Percentiles rank a stretch among this genome's conserved stretches.
phyloP scores from a whole-genome alignment of 768 basidiomycete species.

The Suillus luteus region DNA sequence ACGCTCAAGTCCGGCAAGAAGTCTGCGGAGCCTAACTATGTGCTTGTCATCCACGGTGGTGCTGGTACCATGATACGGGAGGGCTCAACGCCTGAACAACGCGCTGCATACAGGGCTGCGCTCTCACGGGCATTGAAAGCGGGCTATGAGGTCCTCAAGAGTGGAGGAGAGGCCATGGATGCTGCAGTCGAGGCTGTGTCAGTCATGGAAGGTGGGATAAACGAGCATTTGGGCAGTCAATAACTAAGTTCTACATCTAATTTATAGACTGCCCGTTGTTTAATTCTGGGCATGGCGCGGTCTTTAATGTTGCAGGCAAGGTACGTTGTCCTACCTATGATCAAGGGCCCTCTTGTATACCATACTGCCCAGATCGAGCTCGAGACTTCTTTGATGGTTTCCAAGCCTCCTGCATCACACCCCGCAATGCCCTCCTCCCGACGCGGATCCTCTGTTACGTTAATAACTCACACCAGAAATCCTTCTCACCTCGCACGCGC shows the following conservation, averaged over 20 bases:
- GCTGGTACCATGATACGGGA: constrained; percentile 68
- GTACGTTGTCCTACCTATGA: constrained; percentile 35
- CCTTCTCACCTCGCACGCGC: constrained; percentile 71
- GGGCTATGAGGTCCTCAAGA: constrained; percentile 61
- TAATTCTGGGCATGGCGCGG: constrained; percentile 79
- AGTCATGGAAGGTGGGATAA: constrained; percentile 62
- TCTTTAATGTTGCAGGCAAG: constrained; percentile 81
- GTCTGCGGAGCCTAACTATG: constrained; percentile 25
- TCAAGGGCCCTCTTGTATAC: constrained; percentile 4
- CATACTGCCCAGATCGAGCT: constrained; percentile 66
- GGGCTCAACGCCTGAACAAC: constrained; percentile 60
- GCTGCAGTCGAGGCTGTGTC: constrained; percentile 76
- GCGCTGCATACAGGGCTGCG: constrained; percentile 55
- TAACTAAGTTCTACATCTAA: neutral
- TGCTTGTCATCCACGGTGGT: constrained; percentile 79
- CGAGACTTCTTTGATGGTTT: constrained; percentile 80
- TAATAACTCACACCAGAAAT: constrained; percentile 68
- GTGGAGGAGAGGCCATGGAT: constrained; percentile 82
- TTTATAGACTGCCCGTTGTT: constrained; percentile 70
- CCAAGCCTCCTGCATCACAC: constrained; percentile 69
- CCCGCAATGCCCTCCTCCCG: constrained; percentile 58
- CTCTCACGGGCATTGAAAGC: constrained; percentile 57
- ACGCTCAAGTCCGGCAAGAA: constrained; percentile 13
- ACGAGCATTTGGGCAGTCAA: neutral
- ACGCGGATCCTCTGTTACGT: constrained; percentile 64